phyloP scores from a whole-genome alignment of 768 basidiomycete genomes.

The Megacollybia marginata region DNA sequence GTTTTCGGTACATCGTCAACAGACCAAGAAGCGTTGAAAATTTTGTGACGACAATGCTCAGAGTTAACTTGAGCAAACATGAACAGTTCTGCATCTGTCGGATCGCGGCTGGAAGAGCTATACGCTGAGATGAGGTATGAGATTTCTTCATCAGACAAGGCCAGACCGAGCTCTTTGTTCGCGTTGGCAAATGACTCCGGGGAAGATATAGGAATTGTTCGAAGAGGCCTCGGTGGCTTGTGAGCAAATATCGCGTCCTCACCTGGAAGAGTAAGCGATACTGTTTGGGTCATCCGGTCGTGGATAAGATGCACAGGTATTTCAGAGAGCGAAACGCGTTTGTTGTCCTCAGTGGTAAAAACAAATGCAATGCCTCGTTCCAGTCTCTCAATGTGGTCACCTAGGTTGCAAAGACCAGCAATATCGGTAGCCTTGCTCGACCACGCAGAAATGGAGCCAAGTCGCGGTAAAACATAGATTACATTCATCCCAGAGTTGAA shows the following conservation, averaged over 20 bases:
- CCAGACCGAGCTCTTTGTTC: constrained; percentile 83
- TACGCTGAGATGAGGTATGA: constrained; percentile 89
- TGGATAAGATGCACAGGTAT: constrained; percentile 68
- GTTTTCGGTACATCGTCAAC: constrained; percentile 64
- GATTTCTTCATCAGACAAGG: constrained; percentile 84
- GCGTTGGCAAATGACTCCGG: constrained; percentile 62
- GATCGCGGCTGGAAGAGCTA: constrained; percentile 74
- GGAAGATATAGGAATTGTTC: constrained; percentile 46
- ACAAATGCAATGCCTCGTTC: constrained; percentile 78
- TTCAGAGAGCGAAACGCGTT: constrained; percentile 34
- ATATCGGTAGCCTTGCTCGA: constrained; percentile 99
- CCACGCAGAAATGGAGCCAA: constrained; percentile 96
- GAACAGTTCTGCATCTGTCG: constrained; percentile 96
- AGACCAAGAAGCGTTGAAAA: constrained; percentile 97
- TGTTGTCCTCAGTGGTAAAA: constrained; percentile 39
- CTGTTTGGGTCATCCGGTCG: constrained; percentile 95
- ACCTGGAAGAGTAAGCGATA: constrained; percentile 51
- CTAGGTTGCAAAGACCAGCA: constrained; percentile 77
- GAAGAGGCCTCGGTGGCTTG: constrained; percentile 57
- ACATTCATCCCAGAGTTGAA: constrained; percentile 34
- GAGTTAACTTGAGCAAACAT: constrained; percentile 99
- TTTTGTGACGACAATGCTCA: constrained; percentile 99
- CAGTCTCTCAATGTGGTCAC: constrained; percentile 62
- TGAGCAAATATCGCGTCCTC: constrained; percentile 54
- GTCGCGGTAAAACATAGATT: constrained; percentile 72